Percentiles rank a stretch among this genome's conserved stretches.
Conservation (phyloP, 2,329 filamentous ascomycete species). For the Hypoxylon sp. region DNA sequence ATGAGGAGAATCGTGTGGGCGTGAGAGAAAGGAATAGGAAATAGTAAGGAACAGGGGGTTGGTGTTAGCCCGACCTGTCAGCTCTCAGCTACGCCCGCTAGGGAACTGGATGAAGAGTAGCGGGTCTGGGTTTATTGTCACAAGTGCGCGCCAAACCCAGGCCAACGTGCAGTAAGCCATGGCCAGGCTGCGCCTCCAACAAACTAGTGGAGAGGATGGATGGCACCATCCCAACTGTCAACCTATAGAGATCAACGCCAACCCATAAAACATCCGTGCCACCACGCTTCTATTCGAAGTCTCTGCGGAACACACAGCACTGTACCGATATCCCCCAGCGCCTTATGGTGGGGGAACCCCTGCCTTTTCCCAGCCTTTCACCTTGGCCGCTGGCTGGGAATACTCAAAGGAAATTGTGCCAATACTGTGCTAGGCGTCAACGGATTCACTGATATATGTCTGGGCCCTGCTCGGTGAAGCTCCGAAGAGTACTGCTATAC, state of each 20-base stretch:
- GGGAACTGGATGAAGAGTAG: slow-evolving; percentile 32
- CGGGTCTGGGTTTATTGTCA: slow-evolving; percentile 37
- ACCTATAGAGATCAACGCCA: slow-evolving; percentile 36
- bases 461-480: slow-evolving; percentile 17
- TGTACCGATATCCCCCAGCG: slow-evolving; percentile 6
- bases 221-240: slow-evolving; percentile 38
- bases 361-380: slow-evolving; percentile 14
- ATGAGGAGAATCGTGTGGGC: slow-evolving; percentile 32
- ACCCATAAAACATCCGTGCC: slow-evolving; percentile 28
- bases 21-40: slow-evolving; percentile 31
- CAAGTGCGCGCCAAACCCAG: slow-evolving; percentile 36
- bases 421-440: slow-evolving; percentile 21
- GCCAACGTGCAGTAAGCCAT: slow-evolving; percentile 37
- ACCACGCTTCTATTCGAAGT: slow-evolving; percentile 19
- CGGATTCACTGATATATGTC: neutral
- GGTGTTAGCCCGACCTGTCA: slow-evolving; percentile 37
- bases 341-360: slow-evolving; percentile 19
- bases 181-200: slow-evolving; percentile 38
- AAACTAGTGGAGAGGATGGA: slow-evolving; percentile 34
- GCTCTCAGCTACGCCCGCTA: slow-evolving; percentile 43
- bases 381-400: slow-evolving; percentile 11
- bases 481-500: slow-evolving; percentile 1
- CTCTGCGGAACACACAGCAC: slow-evolving; percentile 14
- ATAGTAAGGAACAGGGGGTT: slow-evolving; percentile 24
- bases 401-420: slow-evolving; percentile 27